Percentiles rank a stretch among this genome's conserved stretches.
Conservation (phyloP, 2,329 filamentous ascomycete species). For the Amauroascus verrucosus region DNA sequence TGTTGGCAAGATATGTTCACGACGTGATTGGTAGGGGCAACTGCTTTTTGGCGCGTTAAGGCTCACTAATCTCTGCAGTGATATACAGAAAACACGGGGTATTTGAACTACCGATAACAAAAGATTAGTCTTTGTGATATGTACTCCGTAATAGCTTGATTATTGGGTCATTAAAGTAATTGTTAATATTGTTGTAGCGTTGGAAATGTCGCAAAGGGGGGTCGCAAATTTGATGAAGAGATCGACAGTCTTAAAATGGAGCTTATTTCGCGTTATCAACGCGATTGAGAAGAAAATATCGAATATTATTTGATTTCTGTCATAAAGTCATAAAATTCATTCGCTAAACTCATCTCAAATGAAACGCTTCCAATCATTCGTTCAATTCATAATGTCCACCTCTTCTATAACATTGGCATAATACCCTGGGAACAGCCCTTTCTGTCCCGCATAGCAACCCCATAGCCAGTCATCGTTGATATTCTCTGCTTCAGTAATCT, state of each 20-base stretch:
- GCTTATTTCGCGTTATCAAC: no score
- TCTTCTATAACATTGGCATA: conserved; percentile 52
- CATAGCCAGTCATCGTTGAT: conserved; percentile 87
- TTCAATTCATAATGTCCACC: conserved; percentile 15
- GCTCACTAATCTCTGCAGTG: no score
- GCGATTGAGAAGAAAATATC: neutral
- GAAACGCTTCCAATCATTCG: neutral
- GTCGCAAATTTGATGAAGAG: no score
- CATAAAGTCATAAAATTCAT: neutral
- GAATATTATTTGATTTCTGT: neutral
- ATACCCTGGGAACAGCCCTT: conserved; percentile 68
- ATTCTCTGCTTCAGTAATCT: conserved; percentile 72
- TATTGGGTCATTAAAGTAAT: no score
- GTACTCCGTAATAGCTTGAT: no score
- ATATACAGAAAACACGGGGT: no score
- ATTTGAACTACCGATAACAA: no score
- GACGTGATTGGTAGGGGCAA: neutral
- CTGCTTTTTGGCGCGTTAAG: neutral
- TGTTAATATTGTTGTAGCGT: no score
- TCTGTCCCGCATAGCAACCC: conserved; percentile 71
- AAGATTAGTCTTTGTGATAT: no score
- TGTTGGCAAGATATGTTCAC: neutral
- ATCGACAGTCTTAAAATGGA: no score
- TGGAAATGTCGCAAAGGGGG: no score
- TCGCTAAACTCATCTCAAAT: conserved; percentile 1